Base-by-base conservation (phyloP, 2,329 filamentous ascomycete species). In the Akanthomyces lecanii region DNA sequence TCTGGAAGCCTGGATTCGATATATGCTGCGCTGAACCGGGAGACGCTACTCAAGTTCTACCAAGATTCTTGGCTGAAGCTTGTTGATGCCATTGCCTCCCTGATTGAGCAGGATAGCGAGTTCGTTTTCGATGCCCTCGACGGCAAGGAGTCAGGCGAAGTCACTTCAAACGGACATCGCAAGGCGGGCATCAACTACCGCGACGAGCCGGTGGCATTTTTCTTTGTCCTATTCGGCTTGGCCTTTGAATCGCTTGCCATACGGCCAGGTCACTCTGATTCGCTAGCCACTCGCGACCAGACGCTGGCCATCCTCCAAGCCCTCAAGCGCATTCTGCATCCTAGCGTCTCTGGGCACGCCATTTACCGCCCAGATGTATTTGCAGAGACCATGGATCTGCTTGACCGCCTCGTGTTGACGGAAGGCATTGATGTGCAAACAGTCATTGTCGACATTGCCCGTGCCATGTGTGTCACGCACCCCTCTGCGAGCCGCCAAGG, bases 81-180 rank as follows among this genome's bases (percentile, higher is more conserved):
- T 12, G 94, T 99, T 2, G 93, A 99, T 77, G 96, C 95, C 4
- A 98, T 99, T 74, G 94, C 95, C 12, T 97, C 93, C 71, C 81
- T 99, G 5, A 97, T 99, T 64, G 95, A 98, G 71, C 94, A 97
- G 75, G 95, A 99, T 72, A 97, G 93, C 75, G 92, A 95, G 65
- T 97, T 97, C 66, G 95, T 99, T 3, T 99, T 99, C 72, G 93
- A 97, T 75, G 95, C 95, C 1, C 79, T 99, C 7, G 95, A 99
- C 72, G 93, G 93, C 58, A 97, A 95, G 72, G 84, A 85, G 69
- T 77, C 78, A 0, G 78, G 81, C 11, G 82, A 77, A 25, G 74
- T 78, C 5, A 75, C 76, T 11, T 70, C 75, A 30, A 83, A 82
- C 64, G 81, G 79, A 3, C 78, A 83, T 50, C 78, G 80, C 18